Conservation (phyloP, 495 filamentous ascomycete species). For the Penicillium bialowiezense region DNA sequence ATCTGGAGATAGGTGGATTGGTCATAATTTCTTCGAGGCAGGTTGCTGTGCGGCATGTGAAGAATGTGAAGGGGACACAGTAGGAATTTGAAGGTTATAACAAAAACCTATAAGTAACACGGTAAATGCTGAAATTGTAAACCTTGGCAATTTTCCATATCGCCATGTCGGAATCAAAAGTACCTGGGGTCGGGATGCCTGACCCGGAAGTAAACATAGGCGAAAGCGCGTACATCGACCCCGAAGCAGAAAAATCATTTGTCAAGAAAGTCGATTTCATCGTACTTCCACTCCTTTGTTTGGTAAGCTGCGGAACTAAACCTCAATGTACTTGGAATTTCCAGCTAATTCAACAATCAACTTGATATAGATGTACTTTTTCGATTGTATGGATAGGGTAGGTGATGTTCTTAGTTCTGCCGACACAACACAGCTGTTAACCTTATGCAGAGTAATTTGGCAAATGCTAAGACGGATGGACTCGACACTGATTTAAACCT, state of each 20-base stretch:
- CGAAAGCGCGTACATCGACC: constrained; percentile 17
- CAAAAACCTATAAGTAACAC: not conserved
- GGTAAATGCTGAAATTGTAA: too few species aligned
- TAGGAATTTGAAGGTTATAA: not conserved
- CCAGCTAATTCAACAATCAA: too few species aligned
- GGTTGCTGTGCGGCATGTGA: too few species aligned
- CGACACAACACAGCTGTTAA: constrained; percentile 2
- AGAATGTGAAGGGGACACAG: not conserved
- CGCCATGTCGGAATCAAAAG: constrained; percentile 1
- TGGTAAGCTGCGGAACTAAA: constrained; percentile 16
- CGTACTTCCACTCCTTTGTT: constrained; percentile 30
- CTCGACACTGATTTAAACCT: constrained; percentile 50
- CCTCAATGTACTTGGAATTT: too few species aligned
- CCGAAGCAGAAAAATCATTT: constrained; percentile 22
- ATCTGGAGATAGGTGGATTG: not conserved
- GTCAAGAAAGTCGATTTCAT: constrained; percentile 31
- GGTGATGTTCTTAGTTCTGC: constrained; percentile 19
- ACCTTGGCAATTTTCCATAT: too few species aligned
- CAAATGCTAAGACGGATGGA: constrained; percentile 66
- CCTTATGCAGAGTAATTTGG: constrained; percentile 44
- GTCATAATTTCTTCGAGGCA: not conserved
- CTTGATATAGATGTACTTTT: constrained; percentile 51
- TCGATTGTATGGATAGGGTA: constrained; percentile 59
- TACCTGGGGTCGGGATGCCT: not conserved
- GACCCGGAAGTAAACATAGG: constrained; percentile 15